Percentiles rank a stretch among this genome's conserved stretches.
Evolutionary conservation across 1,284 basidiomycete genomes (phyloP).

Genomic region (Trichosporon sp.): DNA sequence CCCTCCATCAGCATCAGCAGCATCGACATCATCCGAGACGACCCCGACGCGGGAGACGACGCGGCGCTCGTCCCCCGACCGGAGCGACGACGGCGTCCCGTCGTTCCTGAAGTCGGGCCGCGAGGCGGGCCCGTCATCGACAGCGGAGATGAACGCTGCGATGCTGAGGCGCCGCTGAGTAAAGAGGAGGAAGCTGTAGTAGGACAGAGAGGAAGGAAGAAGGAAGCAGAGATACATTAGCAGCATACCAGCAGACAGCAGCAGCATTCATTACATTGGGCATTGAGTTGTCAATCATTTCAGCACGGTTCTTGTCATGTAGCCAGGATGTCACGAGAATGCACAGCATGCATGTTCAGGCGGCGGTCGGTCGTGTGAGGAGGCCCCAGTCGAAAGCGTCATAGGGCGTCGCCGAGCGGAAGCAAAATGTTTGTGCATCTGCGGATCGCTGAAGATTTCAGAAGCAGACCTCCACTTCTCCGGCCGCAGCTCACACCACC

Average conservation of each 20-base stretch:
- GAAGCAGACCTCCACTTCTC: not conserved
- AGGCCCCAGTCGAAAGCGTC: not conserved
- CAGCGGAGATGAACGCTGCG: constrained; percentile 20
- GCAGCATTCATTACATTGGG: not conserved
- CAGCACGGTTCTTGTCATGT: constrained; percentile 14
- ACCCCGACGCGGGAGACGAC: not conserved
- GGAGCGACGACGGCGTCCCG: constrained; percentile 2
- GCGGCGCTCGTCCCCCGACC: not conserved
- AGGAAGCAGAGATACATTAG: not conserved
- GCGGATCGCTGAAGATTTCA: not conserved
- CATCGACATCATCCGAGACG: constrained; percentile 5
- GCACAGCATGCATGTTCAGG: not conserved
- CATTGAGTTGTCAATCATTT: not conserved
- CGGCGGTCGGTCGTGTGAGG: no score
- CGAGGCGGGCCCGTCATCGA: constrained; percentile 10
- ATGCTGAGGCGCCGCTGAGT: constrained; percentile 7
- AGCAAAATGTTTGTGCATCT: constrained; percentile 1
- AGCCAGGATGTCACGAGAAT: constrained; percentile 10
- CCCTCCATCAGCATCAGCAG: not conserved
- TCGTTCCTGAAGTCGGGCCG: constrained; percentile 18
- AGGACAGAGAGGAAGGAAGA: not conserved
- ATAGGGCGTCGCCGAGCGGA: not conserved
- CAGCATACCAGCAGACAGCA: not conserved
- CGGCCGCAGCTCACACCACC: not conserved
- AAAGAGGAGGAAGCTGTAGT: not conserved